These are phyloP conservation scores for Globisporangium okanoganense DNA, from an alignment of 352 stramenopile species.

Conservation along the genomic window DNA sequence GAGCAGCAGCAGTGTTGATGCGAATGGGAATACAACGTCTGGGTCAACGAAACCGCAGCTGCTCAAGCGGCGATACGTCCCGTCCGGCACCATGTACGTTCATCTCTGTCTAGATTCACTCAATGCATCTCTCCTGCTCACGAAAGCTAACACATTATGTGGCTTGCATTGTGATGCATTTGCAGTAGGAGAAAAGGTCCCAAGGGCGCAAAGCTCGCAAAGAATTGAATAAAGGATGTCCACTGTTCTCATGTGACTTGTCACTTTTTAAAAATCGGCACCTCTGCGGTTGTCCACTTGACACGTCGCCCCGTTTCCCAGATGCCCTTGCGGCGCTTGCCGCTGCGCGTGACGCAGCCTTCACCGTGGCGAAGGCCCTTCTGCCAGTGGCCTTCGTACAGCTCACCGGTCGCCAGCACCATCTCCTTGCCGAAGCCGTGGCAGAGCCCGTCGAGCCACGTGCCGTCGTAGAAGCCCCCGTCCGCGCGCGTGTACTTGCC, in stretches of 20 bases:
- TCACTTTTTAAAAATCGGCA: constrained; percentile 32
- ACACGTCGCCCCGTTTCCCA: constrained; percentile 57
- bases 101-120: background rate
- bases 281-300: constrained; percentile 66
- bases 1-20: background rate
- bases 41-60: constrained; percentile 9
- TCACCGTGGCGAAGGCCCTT: constrained; percentile 55
- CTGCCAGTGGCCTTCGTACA: constrained; percentile 64
- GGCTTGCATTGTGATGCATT: background rate
- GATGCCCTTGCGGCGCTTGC: constrained; percentile 36
- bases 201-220: constrained; percentile 49
- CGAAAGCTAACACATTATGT: background rate
- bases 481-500: constrained; percentile 58
- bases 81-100: constrained; percentile 47
- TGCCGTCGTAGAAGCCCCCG: constrained; percentile 63
- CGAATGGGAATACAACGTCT: background rate
- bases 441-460: constrained; percentile 52
- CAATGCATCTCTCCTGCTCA: background rate
- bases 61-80: constrained; percentile 46
- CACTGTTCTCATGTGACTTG: background rate
- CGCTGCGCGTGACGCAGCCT: constrained; percentile 39
- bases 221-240: no score
- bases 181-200: constrained; percentile 42
- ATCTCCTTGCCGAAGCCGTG: constrained; percentile 59
- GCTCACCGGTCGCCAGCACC: constrained; percentile 28